A percentile compares a stretch with the other conserved stretches of the same genome.
These are phyloP conservation scores for Actinomortierella ambigua DNA, from an alignment of 371 early-diverging fungal species.

Conservation along the genomic window DNA sequence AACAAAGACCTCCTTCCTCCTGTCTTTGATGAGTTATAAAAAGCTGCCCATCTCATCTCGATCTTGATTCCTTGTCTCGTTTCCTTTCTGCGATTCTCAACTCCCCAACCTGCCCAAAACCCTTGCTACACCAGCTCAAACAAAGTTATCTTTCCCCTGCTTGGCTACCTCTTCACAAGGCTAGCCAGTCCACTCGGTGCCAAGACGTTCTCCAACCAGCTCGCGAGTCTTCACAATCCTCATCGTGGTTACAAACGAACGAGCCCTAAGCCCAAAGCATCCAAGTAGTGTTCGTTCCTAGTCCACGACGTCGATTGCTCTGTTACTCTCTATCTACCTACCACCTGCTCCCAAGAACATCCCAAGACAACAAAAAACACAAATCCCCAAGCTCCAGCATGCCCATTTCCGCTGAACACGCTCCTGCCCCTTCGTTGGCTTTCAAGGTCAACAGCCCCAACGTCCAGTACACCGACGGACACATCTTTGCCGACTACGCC, in stretches of 20 bases:
- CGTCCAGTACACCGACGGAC: constrained; percentile 83
- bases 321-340: constrained; percentile 19
- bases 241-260: constrained; percentile 84
- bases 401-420: constrained; percentile 37
- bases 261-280: constrained; percentile 71
- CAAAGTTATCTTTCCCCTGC: too few species aligned
- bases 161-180: too few species aligned
- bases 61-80: too few species aligned
- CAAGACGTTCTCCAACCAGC: constrained; percentile 80
- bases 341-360: too few species aligned
- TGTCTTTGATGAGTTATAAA: too few species aligned
- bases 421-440: constrained; percentile 52
- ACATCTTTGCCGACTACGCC: constrained; percentile 83
- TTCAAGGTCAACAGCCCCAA: constrained; percentile 89
- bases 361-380: constrained; percentile 17
- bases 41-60: too few species aligned
- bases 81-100: too few species aligned
- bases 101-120: too few species aligned
- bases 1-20: too few species aligned
- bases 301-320: constrained; percentile 6
- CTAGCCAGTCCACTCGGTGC: constrained; percentile 10
- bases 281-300: constrained; percentile 49
- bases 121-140: too few species aligned
- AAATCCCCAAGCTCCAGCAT: constrained; percentile 19
- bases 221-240: constrained; percentile 87